phyloP scores from a whole-genome alignment of 345 rosid species.

The Chamaenerion angustifolium region DNA sequence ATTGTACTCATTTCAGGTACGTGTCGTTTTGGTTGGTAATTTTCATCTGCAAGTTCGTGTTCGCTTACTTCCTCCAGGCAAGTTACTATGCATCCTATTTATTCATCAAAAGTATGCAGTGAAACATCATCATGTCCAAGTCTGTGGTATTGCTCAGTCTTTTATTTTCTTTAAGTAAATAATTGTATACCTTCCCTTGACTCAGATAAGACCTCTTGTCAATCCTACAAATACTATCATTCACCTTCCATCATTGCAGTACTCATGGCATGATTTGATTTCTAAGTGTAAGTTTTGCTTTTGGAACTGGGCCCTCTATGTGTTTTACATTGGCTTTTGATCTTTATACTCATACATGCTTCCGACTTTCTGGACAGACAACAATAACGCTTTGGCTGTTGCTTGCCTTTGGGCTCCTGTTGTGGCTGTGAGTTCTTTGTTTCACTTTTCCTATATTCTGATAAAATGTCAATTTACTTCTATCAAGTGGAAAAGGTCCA shows the following conservation, averaged over 20 bases:
- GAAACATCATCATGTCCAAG: too few relatives aligned
- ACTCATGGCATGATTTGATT: slow-evolving; percentile 93
- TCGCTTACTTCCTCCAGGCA: slow-evolving; percentile 98
- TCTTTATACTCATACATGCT: slow-evolving; percentile 12
- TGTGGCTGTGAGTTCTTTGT: slow-evolving; percentile 56
- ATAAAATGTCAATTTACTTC: background rate
- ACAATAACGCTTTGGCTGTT: slow-evolving; percentile 64
- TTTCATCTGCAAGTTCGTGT: slow-evolving; percentile 70
- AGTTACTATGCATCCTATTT: slow-evolving; percentile 11
- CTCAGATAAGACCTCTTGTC: slow-evolving; percentile 89
- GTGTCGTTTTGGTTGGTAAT: slow-evolving; percentile 90
- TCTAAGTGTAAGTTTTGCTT: slow-evolving; percentile 53
- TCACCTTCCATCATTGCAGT: slow-evolving; percentile 24
- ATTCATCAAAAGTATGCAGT: too few relatives aligned
- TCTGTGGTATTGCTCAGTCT: too few relatives aligned
- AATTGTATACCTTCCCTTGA: slow-evolving; percentile 3
- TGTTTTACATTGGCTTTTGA: background rate
- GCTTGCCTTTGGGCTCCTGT: slow-evolving; percentile 98
- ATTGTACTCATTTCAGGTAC: slow-evolving; percentile 39
- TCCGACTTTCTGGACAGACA: slow-evolving; percentile 39
- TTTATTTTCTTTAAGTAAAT: too few relatives aligned
- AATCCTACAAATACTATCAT: slow-evolving; percentile 48
- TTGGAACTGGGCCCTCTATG: background rate
- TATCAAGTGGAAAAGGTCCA: background rate
- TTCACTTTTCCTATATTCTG: slow-evolving; percentile 1